Percentiles rank a stretch among this genome's conserved stretches.
phyloP scores from a whole-genome alignment of 176 grass and related monocot species.

The Pontederia crassipes region DNA sequence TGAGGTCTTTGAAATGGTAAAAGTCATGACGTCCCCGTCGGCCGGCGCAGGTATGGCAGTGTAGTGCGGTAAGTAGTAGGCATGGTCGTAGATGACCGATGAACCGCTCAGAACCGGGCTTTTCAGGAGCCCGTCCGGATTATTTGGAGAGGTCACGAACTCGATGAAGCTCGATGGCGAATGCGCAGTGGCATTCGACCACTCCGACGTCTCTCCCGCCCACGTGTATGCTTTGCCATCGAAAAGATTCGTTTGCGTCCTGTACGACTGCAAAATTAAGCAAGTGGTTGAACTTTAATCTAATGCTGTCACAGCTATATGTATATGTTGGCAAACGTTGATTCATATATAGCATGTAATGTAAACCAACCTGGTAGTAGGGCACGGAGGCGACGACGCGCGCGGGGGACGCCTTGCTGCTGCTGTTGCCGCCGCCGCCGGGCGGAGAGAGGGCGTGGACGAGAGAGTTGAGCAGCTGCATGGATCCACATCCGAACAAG shows the following conservation, averaged over 20 bases:
- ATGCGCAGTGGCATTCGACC: constrained; percentile 25
- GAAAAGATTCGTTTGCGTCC: too few relatives aligned
- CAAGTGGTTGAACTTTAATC: constrained; percentile 36
- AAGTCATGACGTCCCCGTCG: constrained; percentile 64
- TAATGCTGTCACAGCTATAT: not conserved
- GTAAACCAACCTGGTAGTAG: constrained; percentile 36
- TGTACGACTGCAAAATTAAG: too few relatives aligned
- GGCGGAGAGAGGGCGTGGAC: constrained; percentile 54
- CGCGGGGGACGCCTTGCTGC: constrained; percentile 23
- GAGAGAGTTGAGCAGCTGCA: constrained; percentile 55
- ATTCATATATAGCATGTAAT: not conserved
- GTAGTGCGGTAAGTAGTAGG: constrained; percentile 75
- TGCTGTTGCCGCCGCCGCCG: constrained; percentile 1
- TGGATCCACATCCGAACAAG: constrained; percentile 31
- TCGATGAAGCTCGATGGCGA: constrained; percentile 38
- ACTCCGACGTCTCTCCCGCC: constrained; percentile 31
- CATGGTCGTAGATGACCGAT: constrained; percentile 49
- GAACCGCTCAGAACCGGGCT: constrained; percentile 30
- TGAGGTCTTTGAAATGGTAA: constrained; percentile 53
- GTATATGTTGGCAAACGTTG: not conserved
- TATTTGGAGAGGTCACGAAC: constrained; percentile 70
- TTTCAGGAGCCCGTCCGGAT: constrained; percentile 38
- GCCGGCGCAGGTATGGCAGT: constrained; percentile 42
- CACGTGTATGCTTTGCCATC: constrained; percentile 43
- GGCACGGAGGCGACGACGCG: constrained; percentile 46